Evolutionary conservation across 495 filamentous ascomycete species (phyloP).

Genomic region (Rostrohypoxylon terebratum): DNA sequence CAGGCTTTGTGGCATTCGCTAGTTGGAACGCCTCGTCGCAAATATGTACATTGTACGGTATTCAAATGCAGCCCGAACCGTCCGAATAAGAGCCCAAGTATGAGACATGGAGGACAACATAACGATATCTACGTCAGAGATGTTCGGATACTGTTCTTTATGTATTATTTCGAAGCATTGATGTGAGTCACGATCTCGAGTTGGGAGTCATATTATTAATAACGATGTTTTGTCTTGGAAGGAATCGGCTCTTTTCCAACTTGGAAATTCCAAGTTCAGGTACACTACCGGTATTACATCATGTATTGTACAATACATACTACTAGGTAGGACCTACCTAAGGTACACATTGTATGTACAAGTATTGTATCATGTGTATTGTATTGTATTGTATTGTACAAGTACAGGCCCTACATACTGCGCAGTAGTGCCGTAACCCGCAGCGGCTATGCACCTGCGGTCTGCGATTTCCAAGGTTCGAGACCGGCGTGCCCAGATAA

Average conservation of each 20-base stretch:
- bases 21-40: slow-evolving; percentile 14
- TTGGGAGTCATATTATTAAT: neutral
- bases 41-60: neutral
- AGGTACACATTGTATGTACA: no score
- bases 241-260: neutral
- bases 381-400: no score
- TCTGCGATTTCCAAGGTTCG: slow-evolving; percentile 9
- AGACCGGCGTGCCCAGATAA: slow-evolving; percentile 5
- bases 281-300: no score
- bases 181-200: slow-evolving; percentile 11
- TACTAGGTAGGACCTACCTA: no score
- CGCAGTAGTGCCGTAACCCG: neutral
- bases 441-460: neutral
- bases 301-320: no score
- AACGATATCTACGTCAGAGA: slow-evolving; percentile 3
- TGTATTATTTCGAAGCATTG: slow-evolving; percentile 1
- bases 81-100: neutral
- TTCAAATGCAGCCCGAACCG: no score
- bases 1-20: neutral
- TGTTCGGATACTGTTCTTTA: neutral
- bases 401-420: no score
- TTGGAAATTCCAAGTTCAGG: no score
- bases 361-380: no score
- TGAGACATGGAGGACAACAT: neutral
- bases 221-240: slow-evolving; percentile 4